Conservation (phyloP, 129 eudicot species). For the Centrapalus pauciflorus region DNA sequence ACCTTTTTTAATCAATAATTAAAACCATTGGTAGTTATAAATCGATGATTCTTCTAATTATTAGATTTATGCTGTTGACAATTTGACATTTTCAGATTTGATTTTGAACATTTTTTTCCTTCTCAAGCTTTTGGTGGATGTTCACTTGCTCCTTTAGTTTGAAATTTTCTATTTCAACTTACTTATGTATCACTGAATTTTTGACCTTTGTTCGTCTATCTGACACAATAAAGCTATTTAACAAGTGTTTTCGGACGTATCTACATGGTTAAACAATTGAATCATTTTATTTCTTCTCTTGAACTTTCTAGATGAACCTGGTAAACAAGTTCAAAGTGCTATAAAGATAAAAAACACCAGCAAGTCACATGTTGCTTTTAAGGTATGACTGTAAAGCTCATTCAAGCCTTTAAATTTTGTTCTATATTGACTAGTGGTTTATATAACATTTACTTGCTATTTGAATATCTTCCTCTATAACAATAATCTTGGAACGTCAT, state of each 20-base stretch:
- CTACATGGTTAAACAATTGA: not conserved
- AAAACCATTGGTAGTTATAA: not conserved
- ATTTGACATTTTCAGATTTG: not conserved
- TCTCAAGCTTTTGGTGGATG: not conserved
- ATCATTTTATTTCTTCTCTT: not conserved
- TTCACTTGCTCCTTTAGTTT: not conserved
- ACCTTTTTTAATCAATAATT: not conserved
- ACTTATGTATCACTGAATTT: not conserved
- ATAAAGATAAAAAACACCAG: constrained; percentile 55
- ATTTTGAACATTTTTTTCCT: not conserved
- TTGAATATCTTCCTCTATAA: not conserved
- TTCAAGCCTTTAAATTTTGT: not conserved
- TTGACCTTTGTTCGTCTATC: not conserved
- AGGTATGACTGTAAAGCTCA: constrained; percentile 31
- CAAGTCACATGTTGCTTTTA: constrained; percentile 66
- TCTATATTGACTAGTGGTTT: not conserved
- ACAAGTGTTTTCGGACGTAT: not conserved
- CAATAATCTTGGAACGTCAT: not conserved
- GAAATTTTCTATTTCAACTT: not conserved
- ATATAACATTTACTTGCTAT: not conserved
- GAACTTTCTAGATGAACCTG: constrained; percentile 26
- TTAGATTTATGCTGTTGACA: not conserved
- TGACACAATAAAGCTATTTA: not conserved
- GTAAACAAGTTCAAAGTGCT: constrained; percentile 60
- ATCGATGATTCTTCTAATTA: not conserved